A percentile compares a stretch with the other conserved stretches of the same genome.
Conservation (phyloP, 768 basidiomycete genomes). For the Mycena alexandri region DNA sequence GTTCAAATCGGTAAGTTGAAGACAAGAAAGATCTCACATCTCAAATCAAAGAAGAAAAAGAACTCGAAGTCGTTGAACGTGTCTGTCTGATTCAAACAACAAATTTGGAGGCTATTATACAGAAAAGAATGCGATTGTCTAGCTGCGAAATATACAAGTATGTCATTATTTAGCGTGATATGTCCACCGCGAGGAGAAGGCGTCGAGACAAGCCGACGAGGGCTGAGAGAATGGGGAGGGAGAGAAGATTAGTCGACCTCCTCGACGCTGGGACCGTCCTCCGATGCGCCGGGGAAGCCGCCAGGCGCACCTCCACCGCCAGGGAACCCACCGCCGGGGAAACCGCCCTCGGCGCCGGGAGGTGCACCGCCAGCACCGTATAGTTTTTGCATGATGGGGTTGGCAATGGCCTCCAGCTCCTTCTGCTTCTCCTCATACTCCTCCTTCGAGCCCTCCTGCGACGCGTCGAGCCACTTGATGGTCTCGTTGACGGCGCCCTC, state of each 20-base stretch:
- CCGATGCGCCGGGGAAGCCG: slow-evolving; percentile 76
- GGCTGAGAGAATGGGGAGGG: slow-evolving; percentile 29
- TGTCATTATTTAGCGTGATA: slow-evolving; percentile 22
- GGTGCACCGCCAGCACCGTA: slow-evolving; percentile 73
- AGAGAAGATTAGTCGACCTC: slow-evolving; percentile 80
- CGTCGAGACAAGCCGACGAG: slow-evolving; percentile 34
- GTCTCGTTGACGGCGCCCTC: slow-evolving; percentile 85
- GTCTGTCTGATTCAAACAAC: too few relatives aligned
- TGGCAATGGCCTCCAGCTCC: slow-evolving; percentile 89
- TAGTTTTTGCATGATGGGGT: slow-evolving; percentile 77
- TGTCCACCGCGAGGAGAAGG: slow-evolving; percentile 28
- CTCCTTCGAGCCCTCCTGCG: slow-evolving; percentile 92
- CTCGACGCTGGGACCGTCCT: slow-evolving; percentile 92
- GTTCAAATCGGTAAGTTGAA: too few relatives aligned
- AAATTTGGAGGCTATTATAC: slow-evolving; percentile 14
- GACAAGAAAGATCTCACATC: too few relatives aligned
- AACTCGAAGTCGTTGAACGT: too few relatives aligned
- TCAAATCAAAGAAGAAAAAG: too few relatives aligned
- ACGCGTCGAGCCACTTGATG: slow-evolving; percentile 87
- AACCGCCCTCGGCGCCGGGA: slow-evolving; percentile 40
- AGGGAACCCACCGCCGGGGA: slow-evolving; percentile 67
- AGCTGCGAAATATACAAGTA: slow-evolving; percentile 21
- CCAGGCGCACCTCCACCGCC: slow-evolving; percentile 74
- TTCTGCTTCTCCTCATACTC: slow-evolving; percentile 95
- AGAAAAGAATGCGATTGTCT: slow-evolving; percentile 23